Evolutionary conservation across 768 basidiomycete species (phyloP), one percentile per base, ranked within the genome.

Genomic region (Xerocomellus chrysenteron): DNA sequence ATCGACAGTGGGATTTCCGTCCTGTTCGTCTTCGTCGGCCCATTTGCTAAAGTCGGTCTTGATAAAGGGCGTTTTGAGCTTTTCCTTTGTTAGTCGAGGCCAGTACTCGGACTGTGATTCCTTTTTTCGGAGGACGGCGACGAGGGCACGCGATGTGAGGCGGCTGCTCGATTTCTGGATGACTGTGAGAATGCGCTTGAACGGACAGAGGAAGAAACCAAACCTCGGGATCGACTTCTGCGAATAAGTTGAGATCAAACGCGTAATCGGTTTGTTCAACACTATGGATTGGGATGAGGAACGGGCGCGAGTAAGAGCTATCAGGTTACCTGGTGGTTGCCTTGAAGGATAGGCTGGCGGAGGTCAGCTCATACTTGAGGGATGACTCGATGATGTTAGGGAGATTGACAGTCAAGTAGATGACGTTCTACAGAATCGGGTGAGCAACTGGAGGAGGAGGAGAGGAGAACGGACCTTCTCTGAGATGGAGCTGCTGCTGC

Each of bases 1-100:
- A 2, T 73, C 69, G n/a, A 76, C 56, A 10, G 60, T 67, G 2
- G 72, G 62, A 24, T 74, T 81, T 49, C 79, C 88, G 40, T 91
- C 89, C 75, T 98, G 96, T 71, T 98, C 95, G 69, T 98, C 96
- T 76, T 98, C 95, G 67, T 98, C 95, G 41, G 90, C 88, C 94
- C 94, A 98, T 77, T 91, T 96, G 62, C 79, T 79, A 72, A 98
- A 98, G 73, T 98, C 92, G 44, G 94, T 97, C 82, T 97, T 98
- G 73, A 98, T 76, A 75, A 84, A 95, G 55, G 85, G 77, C 49
- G 80, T 84, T 74, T 82, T 91, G 57, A 82, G 68, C 73, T 94
- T 95, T 57, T 90, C 90, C 73, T 96, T 94, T 46, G 91, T 94
- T 50, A 98, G 78, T 55, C 95, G 83, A 26, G 92, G 91, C 96